Base-by-base conservation (phyloP, 73 alveolate species). In the Tetrahymena borealis region DNA sequence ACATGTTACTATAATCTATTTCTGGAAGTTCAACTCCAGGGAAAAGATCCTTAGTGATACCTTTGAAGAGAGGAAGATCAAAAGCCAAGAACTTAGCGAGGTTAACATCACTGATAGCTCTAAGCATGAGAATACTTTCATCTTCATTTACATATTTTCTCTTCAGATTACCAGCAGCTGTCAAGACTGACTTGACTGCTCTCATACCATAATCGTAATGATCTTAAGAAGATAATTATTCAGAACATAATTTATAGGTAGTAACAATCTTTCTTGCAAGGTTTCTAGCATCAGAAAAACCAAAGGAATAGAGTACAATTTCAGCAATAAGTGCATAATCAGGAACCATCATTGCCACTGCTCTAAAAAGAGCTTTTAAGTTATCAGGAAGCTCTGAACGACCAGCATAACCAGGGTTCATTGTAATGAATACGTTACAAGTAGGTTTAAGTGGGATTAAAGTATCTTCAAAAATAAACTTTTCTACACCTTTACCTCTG, bases 391-490 rank as follows among this genome's bases (percentile, higher is more conserved):
- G 98, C 94, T 98, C 99, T 35, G 99, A 97, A 90, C 99, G 97
- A 78, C 99, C 99, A 24, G 99, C 99, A 92, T 98, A 98, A 38
- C 99, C 98, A 32, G 99, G 99, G 94, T 98, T 98, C 99, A 99
- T 98, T 90, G 99, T 98, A 94, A 98, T 98, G 96, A 98, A 98
- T 41, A 98, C 98, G 39, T 99, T 99, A 91, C 99, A 98, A 39
- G 99, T 93, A 90, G 97, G 93, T 92, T 97, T 96, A n/a, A 97
- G 95, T 40, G 91, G 92, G 39, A 97, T 37, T 16, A 91, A 93
- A 20, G 97, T 95, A 13, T 95, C 97, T 94, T 98, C 99, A 91
- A 98, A 98, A 79, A 92, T 96, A 96, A 98, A 98, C 38, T 92
- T 97, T 41, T 95, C 96, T 60, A 92, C 91, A 78, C 97, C 96